Evolutionary conservation across 2,329 filamentous ascomycete genomes (phyloP).

Genomic region (Cordyceps cateniannulata): DNA sequence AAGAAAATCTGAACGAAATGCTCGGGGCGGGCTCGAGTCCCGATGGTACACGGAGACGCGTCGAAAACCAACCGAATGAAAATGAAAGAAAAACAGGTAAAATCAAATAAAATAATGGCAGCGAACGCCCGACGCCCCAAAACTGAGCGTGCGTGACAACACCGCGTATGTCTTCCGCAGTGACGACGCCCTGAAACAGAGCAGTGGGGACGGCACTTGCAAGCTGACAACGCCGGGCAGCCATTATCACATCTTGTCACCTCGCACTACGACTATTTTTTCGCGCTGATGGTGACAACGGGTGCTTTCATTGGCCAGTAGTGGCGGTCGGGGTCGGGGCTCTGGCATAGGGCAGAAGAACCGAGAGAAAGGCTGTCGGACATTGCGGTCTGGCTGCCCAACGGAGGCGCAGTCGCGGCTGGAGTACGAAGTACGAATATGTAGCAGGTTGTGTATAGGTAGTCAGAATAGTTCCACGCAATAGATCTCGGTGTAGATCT

Average conservation of each 20-base stretch:
- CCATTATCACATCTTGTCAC: slow-evolving; percentile 8
- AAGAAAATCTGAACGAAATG: neutral
- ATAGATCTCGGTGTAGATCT: no score
- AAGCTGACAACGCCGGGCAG: slow-evolving; percentile 4
- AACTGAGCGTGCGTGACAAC: slow-evolving; percentile 3
- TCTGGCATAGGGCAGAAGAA: neutral
- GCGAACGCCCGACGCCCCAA: slow-evolving; percentile 6
- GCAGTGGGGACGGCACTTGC: slow-evolving; percentile 11
- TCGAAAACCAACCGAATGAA: neutral
- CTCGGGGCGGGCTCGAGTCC: neutral
- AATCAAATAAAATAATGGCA: neutral
- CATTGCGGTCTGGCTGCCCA: neutral
- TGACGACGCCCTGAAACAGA: slow-evolving; percentile 11
- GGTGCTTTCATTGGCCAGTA: neutral
- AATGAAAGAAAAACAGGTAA: neutral
- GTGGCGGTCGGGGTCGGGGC: neutral
- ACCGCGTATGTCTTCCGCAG: slow-evolving; percentile 12
- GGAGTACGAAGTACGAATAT: no score
- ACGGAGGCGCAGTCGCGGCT: neutral
- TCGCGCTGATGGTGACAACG: neutral
- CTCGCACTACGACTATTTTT: neutral
- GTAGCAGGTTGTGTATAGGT: neutral
- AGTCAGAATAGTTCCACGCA: neutral
- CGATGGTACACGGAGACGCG: slow-evolving; percentile 1
- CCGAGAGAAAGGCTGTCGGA: no score